Base-by-base conservation (phyloP, 768 basidiomycete genomes). In the Trametes sanguinea region DNA sequence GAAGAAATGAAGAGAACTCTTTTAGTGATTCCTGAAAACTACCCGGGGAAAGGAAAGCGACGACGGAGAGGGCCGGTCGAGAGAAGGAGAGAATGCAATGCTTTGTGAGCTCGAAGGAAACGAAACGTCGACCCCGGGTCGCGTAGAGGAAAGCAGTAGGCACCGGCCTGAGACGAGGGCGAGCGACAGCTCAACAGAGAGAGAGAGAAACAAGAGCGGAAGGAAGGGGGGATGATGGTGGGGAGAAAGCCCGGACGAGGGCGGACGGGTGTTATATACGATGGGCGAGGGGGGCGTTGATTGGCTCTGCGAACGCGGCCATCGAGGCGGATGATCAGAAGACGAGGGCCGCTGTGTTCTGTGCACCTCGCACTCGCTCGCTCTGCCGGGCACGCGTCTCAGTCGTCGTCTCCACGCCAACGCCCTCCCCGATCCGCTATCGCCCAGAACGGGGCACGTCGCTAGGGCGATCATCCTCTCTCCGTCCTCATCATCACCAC, bases 71-170 rank as follows among this genome's bases (percentile, higher is more conserved):
- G 66, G 64, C 60, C 58, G 63, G 63, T 57, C 53, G 59, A 60
- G 62, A 64, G 56, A 68, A 70, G 47, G 69, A 71, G 71, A 67
- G 68, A 72, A 72, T 65, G 71, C 68, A 54, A 62, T 69, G 73
- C 69, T 69, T 69, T 70, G 74, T 69, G 71, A 70, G 72, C 72
- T 71, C 66, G 70, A 74, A 72, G 69, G 70, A 69, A 75, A 72
- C 72, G 74, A 78, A 79, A 77, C 74, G 80, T 37, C 42, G 42
- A 83, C 81, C 81, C 81, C 81, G 79, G 81, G 81, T 80, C 81
- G 80, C 74, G 77, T 71, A 72, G 77, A 75, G 73, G 76, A 75
- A 74, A 76, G 79, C 79, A 76, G 79, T 79, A 74, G 79, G 79
- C 80, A 77, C 69, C 68, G 68, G 69, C 71, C 67, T 67, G 65